phyloP scores from a whole-genome alignment of 352 stramenopile species.

The Achlya hypogyna region DNA sequence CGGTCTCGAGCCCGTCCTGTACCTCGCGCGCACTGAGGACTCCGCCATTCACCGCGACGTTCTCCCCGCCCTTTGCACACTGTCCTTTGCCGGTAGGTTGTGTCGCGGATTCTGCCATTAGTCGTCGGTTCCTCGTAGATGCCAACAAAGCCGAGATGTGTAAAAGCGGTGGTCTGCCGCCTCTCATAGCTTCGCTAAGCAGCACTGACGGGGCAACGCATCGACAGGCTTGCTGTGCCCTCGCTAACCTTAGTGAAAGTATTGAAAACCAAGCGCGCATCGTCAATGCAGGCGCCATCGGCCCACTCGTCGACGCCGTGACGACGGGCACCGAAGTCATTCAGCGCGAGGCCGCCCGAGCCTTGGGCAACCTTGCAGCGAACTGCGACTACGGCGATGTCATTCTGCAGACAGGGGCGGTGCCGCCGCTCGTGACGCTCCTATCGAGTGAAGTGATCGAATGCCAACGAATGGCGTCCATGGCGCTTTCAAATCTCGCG shows the following conservation, averaged over 20 bases:
- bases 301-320: conserved; percentile 76
- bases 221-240: conserved; percentile 88
- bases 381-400: conserved; percentile 93
- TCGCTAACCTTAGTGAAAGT: conserved; percentile 92
- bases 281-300: conserved; percentile 81
- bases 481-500: conserved; percentile 92
- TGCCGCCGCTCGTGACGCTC: conserved; percentile 78
- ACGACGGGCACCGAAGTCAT: conserved; percentile 64
- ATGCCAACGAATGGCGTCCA: conserved; percentile 91
- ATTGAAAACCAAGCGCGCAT: conserved; percentile 91
- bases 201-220: conserved; percentile 73
- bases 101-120: background rate
- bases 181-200: conserved; percentile 73
- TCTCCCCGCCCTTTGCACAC: conserved; percentile 85
- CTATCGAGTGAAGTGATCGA: conserved; percentile 85
- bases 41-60: conserved; percentile 87
- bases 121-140: conserved; percentile 44
- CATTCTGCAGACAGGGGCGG: conserved; percentile 82
- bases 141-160: conserved; percentile 93
- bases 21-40: conserved; percentile 89
- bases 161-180: conserved; percentile 85
- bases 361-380: conserved; percentile 89
- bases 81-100: conserved; percentile 62
- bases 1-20: conserved; percentile 93
- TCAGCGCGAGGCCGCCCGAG: conserved; percentile 88